Conservation (phyloP, 169 alveolate genomes). For the Plasmodium billcollinsi region DNA sequence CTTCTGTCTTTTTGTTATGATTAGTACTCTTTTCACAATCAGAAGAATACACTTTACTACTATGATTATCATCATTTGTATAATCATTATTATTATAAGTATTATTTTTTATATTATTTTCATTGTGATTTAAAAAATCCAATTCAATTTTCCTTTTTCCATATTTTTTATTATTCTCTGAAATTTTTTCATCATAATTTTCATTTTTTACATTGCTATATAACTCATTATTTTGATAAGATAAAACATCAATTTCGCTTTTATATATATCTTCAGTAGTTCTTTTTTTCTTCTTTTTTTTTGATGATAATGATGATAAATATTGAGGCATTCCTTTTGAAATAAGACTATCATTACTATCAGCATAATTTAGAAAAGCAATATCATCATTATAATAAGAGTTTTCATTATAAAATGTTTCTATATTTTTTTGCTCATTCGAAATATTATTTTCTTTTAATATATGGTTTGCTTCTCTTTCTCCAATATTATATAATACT, state of each 20-base stretch:
- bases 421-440: too few relatives aligned
- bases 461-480: too few relatives aligned
- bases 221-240: slow-evolving; percentile 6
- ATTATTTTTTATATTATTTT: neutral
- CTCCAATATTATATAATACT: too few relatives aligned
- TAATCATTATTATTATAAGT: slow-evolving; percentile 6
- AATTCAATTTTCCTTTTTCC: neutral
- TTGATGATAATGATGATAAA: neutral
- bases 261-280: slow-evolving; percentile 2
- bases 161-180: neutral
- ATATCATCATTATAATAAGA: slow-evolving; percentile 1
- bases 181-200: slow-evolving; percentile 1
- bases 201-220: neutral
- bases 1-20: neutral
- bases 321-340: too few relatives aligned
- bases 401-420: too few relatives aligned
- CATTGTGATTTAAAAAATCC: neutral
- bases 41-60: slow-evolving; percentile 2
- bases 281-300: neutral
- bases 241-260: neutral
- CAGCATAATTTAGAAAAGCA: neutral
- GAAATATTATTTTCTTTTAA: too few relatives aligned
- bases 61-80: slow-evolving; percentile 9
- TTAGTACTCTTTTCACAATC: slow-evolving; percentile 18
- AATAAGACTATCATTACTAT: neutral